Conservation (phyloP, 805 yeast genomes). For the Hanseniaspora clermontiae region DNA sequence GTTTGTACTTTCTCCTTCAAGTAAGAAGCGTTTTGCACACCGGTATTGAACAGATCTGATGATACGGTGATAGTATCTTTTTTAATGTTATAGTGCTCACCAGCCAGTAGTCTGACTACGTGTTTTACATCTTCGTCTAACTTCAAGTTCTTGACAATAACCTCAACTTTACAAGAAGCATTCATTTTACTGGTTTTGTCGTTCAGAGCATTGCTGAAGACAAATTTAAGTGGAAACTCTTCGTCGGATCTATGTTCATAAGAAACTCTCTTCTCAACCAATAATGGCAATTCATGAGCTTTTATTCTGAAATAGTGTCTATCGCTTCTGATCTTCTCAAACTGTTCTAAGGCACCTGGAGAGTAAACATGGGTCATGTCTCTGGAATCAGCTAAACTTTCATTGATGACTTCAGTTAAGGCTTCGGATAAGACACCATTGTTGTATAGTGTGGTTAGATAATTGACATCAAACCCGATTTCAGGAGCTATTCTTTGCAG, state of each 20-base stretch:
- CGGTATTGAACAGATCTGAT: constrained; percentile 52
- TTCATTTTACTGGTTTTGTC: constrained; percentile 50
- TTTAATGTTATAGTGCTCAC: constrained; percentile 55
- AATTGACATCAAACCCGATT: constrained; percentile 30
- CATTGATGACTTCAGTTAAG: constrained; percentile 20
- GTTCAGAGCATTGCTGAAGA: constrained; percentile 62
- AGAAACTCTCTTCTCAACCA: constrained; percentile 60
- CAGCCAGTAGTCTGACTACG: constrained; percentile 68
- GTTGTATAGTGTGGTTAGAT: constrained; percentile 29
- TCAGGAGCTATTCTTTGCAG: constrained; percentile 36
- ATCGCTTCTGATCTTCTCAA: constrained; percentile 58
- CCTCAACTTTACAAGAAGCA: constrained; percentile 50
- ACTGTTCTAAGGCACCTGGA: constrained; percentile 55
- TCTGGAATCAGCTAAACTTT: constrained; percentile 31
- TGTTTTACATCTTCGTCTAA: constrained; percentile 45
- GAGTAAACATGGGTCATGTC: constrained; percentile 33
- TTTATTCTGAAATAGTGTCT: constrained; percentile 70
- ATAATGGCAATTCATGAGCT: constrained; percentile 82
- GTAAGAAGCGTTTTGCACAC: constrained; percentile 75
- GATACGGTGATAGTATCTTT: constrained; percentile 52
- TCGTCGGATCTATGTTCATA: constrained; percentile 39
- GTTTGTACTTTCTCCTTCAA: constrained; percentile 51
- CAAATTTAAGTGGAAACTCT: constrained; percentile 47
- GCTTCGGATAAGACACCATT: constrained; percentile 23
- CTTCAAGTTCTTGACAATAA: constrained; percentile 36